These are phyloP conservation scores for Dryas drummondii DNA, from an alignment of 306 rosid genomes.

Conservation along the genomic window DNA sequence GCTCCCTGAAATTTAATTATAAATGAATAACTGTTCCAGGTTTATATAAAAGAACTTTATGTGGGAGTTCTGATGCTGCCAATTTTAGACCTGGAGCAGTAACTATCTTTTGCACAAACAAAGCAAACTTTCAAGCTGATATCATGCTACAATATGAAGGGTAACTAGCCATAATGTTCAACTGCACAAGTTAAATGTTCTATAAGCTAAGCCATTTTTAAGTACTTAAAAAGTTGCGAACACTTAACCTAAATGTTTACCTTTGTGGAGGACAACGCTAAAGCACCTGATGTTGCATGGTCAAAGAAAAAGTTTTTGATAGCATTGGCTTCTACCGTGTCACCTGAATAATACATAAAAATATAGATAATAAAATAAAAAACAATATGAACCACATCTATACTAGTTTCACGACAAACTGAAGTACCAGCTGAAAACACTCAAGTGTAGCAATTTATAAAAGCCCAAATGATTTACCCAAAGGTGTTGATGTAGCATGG, in stretches of 20 bases:
- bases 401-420: slow-evolving; percentile 14
- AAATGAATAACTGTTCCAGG: not conserved
- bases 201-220: not conserved
- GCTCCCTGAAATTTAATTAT: slow-evolving; percentile 68
- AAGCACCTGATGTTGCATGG: slow-evolving; percentile 57
- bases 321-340: slow-evolving; percentile 82
- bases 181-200: not conserved
- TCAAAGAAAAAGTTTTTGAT: slow-evolving; percentile 64
- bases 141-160: not conserved
- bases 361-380: too few relatives aligned
- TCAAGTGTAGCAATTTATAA: slow-evolving; percentile 22
- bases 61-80: not conserved
- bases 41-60: not conserved
- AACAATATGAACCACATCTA: slow-evolving; percentile 14
- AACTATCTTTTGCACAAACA: not conserved
- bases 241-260: slow-evolving; percentile 30
- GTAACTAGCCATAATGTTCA: not conserved
- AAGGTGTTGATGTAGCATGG: slow-evolving; percentile 84
- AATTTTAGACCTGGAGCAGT: not conserved
- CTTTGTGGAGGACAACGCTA: slow-evolving; percentile 92
- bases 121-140: not conserved
- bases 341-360: slow-evolving; percentile 48
- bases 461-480: slow-evolving; percentile 53
- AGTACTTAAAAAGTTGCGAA: not conserved
- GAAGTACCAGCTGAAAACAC: slow-evolving; percentile 21